phyloP scores from a whole-genome alignment of 345 rosid species.

The Eucalyptus marginata region DNA sequence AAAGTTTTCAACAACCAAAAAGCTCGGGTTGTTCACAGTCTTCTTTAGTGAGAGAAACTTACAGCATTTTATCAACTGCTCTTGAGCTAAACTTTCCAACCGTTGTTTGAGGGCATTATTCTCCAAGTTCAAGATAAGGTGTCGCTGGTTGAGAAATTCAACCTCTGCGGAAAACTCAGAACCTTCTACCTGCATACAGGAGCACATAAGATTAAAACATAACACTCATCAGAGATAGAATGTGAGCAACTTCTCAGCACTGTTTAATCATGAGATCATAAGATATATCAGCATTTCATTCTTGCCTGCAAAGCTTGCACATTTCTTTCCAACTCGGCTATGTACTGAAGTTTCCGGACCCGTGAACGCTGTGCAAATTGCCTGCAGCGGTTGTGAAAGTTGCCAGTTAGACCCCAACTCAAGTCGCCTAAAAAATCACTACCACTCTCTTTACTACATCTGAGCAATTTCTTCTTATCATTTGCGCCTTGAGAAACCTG shows the following conservation, averaged over 20 bases:
- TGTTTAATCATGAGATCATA: not conserved
- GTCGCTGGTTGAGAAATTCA: slow-evolving; percentile 51
- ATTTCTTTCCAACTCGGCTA: slow-evolving; percentile 53
- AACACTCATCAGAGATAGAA: not conserved
- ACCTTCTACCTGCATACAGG: slow-evolving; percentile 43
- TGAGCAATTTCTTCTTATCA: not conserved
- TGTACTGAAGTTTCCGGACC: slow-evolving; percentile 45
- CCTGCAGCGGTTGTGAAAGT: slow-evolving; percentile 3
- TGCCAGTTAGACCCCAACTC: not conserved
- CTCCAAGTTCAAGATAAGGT: slow-evolving; percentile 58
- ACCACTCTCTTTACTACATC: not conserved
- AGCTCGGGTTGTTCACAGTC: not conserved
- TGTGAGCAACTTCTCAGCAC: not conserved
- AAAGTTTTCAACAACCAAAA: not conserved
- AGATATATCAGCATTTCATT: not conserved
- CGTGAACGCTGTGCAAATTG: slow-evolving; percentile 59
- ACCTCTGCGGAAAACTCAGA: slow-evolving; percentile 51
- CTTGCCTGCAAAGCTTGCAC: slow-evolving; percentile 47
- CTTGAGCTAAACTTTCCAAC: slow-evolving; percentile 50
- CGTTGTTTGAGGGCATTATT: slow-evolving; percentile 57
- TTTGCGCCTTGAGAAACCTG: not conserved
- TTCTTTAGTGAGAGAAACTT: not conserved
- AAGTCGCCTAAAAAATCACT: not conserved
- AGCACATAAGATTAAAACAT: not conserved
- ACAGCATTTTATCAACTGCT: slow-evolving; percentile 57